Percentiles rank a stretch among this genome's conserved stretches.
phyloP scores from a whole-genome alignment of 352 stramenopile genomes.

The Phytopythium ostracodes region DNA sequence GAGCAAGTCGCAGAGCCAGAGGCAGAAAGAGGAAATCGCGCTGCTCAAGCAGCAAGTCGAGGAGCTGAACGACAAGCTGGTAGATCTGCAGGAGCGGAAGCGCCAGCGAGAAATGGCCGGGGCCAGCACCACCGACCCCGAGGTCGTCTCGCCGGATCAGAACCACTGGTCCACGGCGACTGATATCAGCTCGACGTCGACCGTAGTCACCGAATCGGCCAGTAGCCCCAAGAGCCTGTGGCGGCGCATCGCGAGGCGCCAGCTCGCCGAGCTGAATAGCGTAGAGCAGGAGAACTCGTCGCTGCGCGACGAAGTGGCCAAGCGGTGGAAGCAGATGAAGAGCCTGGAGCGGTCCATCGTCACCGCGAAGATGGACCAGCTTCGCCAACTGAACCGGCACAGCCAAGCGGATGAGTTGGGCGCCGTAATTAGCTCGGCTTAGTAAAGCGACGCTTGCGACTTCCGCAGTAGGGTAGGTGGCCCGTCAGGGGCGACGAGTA shows the following conservation, averaged over 20 bases:
- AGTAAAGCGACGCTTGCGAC: too few species aligned
- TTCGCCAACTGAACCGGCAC: not conserved
- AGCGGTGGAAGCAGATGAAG: constrained; percentile 19
- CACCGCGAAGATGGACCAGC: not conserved
- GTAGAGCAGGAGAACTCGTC: constrained; percentile 37
- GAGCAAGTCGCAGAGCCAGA: constrained; percentile 27
- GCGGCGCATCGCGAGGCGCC: constrained; percentile 11
- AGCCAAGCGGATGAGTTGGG: not conserved
- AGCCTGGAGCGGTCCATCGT: constrained; percentile 15
- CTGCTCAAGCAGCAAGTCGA: constrained; percentile 22
- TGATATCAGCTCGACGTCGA: not conserved
- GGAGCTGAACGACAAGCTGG: constrained; percentile 21
- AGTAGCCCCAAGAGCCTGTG: not conserved
- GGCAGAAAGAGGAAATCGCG: constrained; percentile 31
- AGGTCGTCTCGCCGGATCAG: not conserved
- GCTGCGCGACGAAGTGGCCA: constrained; percentile 24
- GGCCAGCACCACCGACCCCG: not conserved
- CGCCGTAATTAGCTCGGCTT: not conserved
- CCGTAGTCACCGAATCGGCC: not conserved
- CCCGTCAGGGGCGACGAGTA: too few species aligned
- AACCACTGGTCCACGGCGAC: not conserved
- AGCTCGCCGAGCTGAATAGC: constrained; percentile 16
- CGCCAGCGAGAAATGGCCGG: constrained; percentile 3
- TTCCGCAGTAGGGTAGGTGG: too few species aligned
- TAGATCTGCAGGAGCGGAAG: constrained; percentile 19